Base-by-base conservation (phyloP, 345 rosid species). In the Brassica juncea region DNA sequence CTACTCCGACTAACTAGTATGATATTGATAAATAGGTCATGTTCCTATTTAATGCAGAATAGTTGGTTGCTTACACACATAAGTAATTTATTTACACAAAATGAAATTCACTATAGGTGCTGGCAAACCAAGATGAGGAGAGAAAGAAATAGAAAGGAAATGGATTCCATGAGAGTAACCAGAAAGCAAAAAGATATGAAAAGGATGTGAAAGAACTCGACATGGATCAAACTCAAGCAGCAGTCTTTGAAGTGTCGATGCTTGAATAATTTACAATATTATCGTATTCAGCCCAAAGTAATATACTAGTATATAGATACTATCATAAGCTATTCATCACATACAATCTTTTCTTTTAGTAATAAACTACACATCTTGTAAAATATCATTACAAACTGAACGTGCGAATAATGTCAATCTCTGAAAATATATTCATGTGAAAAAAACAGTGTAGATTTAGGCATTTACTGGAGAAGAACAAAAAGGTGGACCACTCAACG, bases 151-250 rank as follows among this genome's bases (percentile, higher is more conserved):
- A 85, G 85, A 0, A 80, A 81, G 32, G 78, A 68, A 65, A 74
- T 90, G 4, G 81, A 77, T 4, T 2, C 3, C 14, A 23, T 83
- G 35, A 76, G 37, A 66, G 77, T 73, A 66, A 69, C 9, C 1
- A 75, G 76, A 35, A 52, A 75, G 35, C 35, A 21, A 19, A 1
- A 4, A 21, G 80, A 70, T 92, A 88, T 89, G 84, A 86, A 42
- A 74, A 83, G 91, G 91, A 92, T 6, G 42, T 81, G 2, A 82
- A 82, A 0, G 84, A 86, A 1, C 81, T 89, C 4, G 69, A 63
- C 27, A 0, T 65, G 28, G 11, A 52, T 2, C 81, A 89, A 81
- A 85, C 87, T 2, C 15, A 44, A 44, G 49, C 15, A 63, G 30
- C 57, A 37, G 19, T 9, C 47, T 39, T 39, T 39, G 47, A 60